Evolutionary conservation across 2,329 filamentous ascomycete species (phyloP).

Genomic region (Bipolaris victoriae): DNA sequence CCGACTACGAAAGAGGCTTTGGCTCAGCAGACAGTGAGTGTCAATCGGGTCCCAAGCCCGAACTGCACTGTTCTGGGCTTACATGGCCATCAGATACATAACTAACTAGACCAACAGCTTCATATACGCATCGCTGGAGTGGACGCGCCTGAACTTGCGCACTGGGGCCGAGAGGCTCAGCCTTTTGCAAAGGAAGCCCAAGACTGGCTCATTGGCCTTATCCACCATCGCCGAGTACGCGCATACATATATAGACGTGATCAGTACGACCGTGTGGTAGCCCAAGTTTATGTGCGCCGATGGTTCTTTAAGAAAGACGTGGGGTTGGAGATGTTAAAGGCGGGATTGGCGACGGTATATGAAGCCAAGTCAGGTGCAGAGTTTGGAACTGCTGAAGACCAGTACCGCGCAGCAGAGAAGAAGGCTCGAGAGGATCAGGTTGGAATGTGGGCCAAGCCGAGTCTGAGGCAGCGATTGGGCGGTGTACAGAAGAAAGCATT

Average conservation of each 20-base stretch:
- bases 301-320: slow-evolving; percentile 77
- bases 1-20: slow-evolving; percentile 72
- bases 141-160: slow-evolving; percentile 89
- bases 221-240: slow-evolving; percentile 75
- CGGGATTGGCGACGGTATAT: slow-evolving; percentile 86
- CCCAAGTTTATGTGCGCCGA: slow-evolving; percentile 77
- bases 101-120: slow-evolving; percentile 62
- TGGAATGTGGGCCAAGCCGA: slow-evolving; percentile 70
- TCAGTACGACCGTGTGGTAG: slow-evolving; percentile 91
- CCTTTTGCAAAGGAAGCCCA: slow-evolving; percentile 83
- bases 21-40: slow-evolving; percentile 74
- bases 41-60: not conserved
- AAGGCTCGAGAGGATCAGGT: slow-evolving; percentile 51
- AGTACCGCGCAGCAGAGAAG: slow-evolving; percentile 71
- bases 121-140: slow-evolving; percentile 88
- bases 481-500: slow-evolving; percentile 60
- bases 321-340: slow-evolving; percentile 85
- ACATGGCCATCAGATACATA: not conserved
- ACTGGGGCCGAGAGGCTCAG: slow-evolving; percentile 89
- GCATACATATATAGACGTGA: slow-evolving; percentile 84
- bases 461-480: slow-evolving; percentile 48
- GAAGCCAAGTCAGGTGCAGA: slow-evolving; percentile 90
- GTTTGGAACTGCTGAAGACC: slow-evolving; percentile 71
- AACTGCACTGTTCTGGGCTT: not conserved
- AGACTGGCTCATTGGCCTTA: slow-evolving; percentile 75